Conservation (phyloP, 495 filamentous ascomycete species). For the Podospora comata region DNA sequence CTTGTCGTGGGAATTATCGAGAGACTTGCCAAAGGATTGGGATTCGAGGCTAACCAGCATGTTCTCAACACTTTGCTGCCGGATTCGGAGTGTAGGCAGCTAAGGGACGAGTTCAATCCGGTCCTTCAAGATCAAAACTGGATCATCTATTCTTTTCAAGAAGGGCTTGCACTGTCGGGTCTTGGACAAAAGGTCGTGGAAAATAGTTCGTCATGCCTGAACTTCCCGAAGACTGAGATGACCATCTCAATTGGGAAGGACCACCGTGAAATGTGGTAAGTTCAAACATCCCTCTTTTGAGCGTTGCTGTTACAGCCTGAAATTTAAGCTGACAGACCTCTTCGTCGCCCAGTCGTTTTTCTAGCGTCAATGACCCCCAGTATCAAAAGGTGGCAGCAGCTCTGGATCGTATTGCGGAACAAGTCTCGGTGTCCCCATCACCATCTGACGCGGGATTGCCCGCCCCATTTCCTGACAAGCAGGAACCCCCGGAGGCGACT, state of each 20-base stretch:
- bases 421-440: background rate
- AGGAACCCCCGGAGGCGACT: background rate
- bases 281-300: background rate
- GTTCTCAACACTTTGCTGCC: conserved; percentile 32
- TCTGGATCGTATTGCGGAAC: conserved; percentile 10
- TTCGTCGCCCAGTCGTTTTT: conserved; percentile 26
- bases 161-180: conserved; percentile 23
- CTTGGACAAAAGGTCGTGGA: conserved; percentile 36
- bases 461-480: background rate
- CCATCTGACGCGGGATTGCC: background rate
- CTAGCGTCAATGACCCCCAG: conserved; percentile 28
- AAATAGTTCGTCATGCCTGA: conserved; percentile 35
- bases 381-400: conserved; percentile 24
- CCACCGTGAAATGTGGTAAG: conserved; percentile 42
- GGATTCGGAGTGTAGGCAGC: conserved; percentile 28
- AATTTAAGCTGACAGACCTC: background rate
- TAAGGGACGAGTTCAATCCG: conserved; percentile 32
- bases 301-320: background rate
- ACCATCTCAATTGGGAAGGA: conserved; percentile 32
- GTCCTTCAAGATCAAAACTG: conserved; percentile 29
- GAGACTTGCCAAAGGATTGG: conserved; percentile 21
- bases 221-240: conserved; percentile 26
- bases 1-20: conserved; percentile 18
- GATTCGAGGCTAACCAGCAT: conserved; percentile 28
- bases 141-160: conserved; percentile 40